phyloP scores from a whole-genome alignment of 805 yeast genomes.

The Barnettozyma vustinii region DNA sequence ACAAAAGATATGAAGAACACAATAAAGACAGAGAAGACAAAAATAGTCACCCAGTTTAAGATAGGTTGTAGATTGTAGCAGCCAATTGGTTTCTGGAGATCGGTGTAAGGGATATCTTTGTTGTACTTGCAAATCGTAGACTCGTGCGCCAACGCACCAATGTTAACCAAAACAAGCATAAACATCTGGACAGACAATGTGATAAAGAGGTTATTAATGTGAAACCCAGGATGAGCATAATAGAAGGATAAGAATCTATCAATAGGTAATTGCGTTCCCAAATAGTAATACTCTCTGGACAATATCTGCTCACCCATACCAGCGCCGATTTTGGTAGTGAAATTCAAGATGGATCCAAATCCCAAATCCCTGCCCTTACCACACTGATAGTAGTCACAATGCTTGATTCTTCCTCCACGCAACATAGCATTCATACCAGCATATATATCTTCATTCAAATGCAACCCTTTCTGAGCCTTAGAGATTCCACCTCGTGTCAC shows the following conservation, averaged over 20 bases:
- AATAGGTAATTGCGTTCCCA: conserved; percentile 85
- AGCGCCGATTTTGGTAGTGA: conserved; percentile 93
- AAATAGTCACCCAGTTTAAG: conserved; percentile 84
- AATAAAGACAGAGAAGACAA: conserved; percentile 83
- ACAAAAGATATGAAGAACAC: conserved; percentile 90
- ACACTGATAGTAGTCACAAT: conserved; percentile 93
- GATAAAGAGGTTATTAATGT: conserved; percentile 83
- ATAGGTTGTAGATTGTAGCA: conserved; percentile 85
- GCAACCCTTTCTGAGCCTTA: conserved; percentile 90
- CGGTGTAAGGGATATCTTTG: conserved; percentile 65
- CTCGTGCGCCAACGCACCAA: conserved; percentile 76
- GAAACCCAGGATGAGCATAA: conserved; percentile 97
- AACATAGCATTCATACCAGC: conserved; percentile 90
- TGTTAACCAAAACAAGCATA: conserved; percentile 69
- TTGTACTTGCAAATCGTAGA: conserved; percentile 63
- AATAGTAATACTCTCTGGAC: conserved; percentile 84
- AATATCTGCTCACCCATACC: conserved; percentile 98
- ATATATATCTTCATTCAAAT: conserved; percentile 89
- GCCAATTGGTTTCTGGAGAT: conserved; percentile 69
- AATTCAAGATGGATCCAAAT: conserved; percentile 84
- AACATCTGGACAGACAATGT: conserved; percentile 83
- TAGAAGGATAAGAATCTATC: conserved; percentile 89
- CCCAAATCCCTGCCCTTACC: conserved; percentile 97
- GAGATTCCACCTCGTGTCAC: conserved; percentile 94
- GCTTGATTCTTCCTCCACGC: conserved; percentile 92